These are phyloP conservation scores for Tuber microsphaerosporum DNA, from an alignment of 495 filamentous ascomycete species.

Conservation along the genomic window DNA sequence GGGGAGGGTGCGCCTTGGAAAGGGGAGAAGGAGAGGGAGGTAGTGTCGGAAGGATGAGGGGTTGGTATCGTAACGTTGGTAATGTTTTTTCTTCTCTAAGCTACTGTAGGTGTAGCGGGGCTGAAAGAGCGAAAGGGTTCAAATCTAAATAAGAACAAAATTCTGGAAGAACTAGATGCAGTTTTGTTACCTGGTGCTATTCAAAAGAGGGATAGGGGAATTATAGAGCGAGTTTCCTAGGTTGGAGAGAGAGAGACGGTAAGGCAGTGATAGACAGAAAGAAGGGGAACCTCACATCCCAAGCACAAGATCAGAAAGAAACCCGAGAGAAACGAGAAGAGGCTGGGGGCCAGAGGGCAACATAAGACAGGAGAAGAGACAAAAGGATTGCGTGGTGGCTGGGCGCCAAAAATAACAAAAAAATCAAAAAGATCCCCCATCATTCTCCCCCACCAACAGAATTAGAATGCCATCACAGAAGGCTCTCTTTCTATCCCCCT, in stretches of 20 bases:
- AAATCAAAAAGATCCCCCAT: background rate
- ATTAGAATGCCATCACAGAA: background rate
- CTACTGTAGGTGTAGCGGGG: background rate
- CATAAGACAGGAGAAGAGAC: background rate
- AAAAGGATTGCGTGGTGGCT: background rate
- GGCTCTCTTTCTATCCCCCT: background rate
- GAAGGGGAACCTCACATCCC: background rate
- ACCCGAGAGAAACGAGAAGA: background rate
- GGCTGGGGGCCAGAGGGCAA: background rate
- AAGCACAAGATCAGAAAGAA: background rate
- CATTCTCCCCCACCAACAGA: background rate
- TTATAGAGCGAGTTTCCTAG: slow-evolving; percentile 1
- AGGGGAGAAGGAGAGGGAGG: background rate
- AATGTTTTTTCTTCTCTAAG: background rate
- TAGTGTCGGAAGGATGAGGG: background rate
- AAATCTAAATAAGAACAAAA: background rate
- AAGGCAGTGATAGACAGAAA: background rate
- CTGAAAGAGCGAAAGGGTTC: background rate
- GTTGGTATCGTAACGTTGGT: background rate
- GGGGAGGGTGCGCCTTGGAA: background rate
- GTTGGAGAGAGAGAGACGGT: background rate
- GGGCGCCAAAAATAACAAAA: background rate
- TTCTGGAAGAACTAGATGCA: background rate
- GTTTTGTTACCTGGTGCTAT: background rate
- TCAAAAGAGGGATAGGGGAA: slow-evolving; percentile 1